Conservation (phyloP, 345 rosid species). For the Eucalyptus polybractea region DNA sequence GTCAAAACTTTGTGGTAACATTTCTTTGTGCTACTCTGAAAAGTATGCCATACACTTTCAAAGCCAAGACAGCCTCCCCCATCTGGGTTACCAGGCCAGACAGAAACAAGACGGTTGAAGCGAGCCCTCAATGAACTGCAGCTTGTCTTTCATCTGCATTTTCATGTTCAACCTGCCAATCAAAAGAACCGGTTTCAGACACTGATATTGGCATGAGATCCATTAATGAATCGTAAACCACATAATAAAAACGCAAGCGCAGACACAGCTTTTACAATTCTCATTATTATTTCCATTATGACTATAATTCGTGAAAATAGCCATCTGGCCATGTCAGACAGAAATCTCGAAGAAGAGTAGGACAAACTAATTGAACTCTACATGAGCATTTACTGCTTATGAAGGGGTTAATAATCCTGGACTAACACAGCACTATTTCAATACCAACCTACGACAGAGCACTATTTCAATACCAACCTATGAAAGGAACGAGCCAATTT, state of each 20-base stretch:
- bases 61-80: neutral
- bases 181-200: neutral
- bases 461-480: neutral
- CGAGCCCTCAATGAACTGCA: constrained; percentile 8
- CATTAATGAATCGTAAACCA: neutral
- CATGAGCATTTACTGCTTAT: neutral
- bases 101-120: neutral
- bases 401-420: neutral
- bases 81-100: neutral
- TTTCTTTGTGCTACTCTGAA: neutral
- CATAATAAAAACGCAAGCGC: neutral
- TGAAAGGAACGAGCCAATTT: too few species aligned
- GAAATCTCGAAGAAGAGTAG: neutral
- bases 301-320: neutral
- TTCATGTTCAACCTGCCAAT: constrained; percentile 51
- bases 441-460: neutral
- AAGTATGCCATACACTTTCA: neutral
- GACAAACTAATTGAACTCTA: neutral
- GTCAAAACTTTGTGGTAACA: neutral
- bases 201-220: neutral
- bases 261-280: neutral
- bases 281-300: neutral
- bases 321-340: neutral
- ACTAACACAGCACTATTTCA: neutral
- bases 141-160: constrained; percentile 29